Base-by-base conservation (phyloP, 225 moss, liverwort and hornwort species). In the Ulota crispa region DNA sequence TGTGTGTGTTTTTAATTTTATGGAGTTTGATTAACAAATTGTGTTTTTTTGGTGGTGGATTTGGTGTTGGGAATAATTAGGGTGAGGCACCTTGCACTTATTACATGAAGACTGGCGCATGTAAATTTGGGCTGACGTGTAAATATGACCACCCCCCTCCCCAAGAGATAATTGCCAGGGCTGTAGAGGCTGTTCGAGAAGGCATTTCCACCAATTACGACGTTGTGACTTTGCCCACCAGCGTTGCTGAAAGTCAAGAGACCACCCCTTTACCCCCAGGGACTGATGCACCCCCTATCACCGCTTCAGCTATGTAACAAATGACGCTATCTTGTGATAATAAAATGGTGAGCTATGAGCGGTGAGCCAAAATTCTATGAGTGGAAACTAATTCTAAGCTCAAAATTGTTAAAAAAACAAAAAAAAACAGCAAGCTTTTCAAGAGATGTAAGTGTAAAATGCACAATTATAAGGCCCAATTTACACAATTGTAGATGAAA, bases 131-230 rank as follows among this genome's bases (percentile, higher is more conserved):
- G 63, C 84, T 89, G 4, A 90, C 94, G 6, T 99, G 98, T 85
- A 95, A 92, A 63, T 99, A 95, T 53, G 95, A 99, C 85, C 98
- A 99, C 14, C 98, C 98, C 41, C 94, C 98, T 56, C 98, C 94
- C 39, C 92, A 90, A 65, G 95, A 95, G 65, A 90, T 93, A 64
- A 94, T 96, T 70, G 95, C 95, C 42, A 94, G 90, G 79, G 95
- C 95, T 62, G 92, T 93, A 45, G 93, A 94, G 84, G 89, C 90
- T 8, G 89, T 87, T 21, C 85, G 93, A 80, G 73, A 75, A 61
- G 95, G 94, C 45, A 78, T 80, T 74, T 69, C 85, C 1, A 57
- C 41, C 36, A 80, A 76, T 18, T 89, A 88, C 13, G 89, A 91
- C 7, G 72, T 69, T 2, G 72, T 69, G 3, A 85, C 76, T 66